Conservation (phyloP, 2,329 filamentous ascomycete species). For the Xylaria arbuscula region DNA sequence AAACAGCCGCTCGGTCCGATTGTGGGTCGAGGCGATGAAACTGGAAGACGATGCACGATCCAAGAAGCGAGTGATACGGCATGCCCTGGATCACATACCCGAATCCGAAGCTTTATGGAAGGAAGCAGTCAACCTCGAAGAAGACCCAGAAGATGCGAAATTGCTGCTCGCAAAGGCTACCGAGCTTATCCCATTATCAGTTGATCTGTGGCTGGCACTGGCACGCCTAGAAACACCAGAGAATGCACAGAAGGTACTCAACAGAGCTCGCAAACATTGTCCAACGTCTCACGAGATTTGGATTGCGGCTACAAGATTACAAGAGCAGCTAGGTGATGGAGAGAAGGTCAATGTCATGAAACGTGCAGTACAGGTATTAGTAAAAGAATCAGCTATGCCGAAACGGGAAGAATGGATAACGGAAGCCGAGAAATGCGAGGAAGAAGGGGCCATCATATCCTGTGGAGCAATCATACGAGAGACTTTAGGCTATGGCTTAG, state of each 20-base stretch:
- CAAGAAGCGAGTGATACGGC: conserved; percentile 91
- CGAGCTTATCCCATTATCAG: conserved; percentile 91
- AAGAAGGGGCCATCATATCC: conserved; percentile 86
- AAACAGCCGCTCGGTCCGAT: conserved; percentile 85
- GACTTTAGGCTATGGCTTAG: conserved; percentile 90
- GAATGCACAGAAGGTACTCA: conserved; percentile 93
- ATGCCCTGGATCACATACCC: conserved; percentile 91
- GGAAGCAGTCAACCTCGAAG: conserved; percentile 93
- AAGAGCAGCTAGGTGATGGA: conserved; percentile 85
- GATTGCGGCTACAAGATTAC: conserved; percentile 91
- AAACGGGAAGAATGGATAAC: conserved; percentile 97
- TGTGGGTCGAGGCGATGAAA: conserved; percentile 97
- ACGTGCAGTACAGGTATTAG: conserved; percentile 87
- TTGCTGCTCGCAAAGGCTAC: conserved; percentile 93
- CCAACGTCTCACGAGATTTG: conserved; percentile 95
- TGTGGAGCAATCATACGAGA: conserved; percentile 91
- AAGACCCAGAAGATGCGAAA: conserved; percentile 86
- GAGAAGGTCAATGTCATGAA: conserved; percentile 93
- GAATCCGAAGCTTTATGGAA: conserved; percentile 99
- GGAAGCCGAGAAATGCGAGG: conserved; percentile 94
- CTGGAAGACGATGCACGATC: conserved; percentile 83
- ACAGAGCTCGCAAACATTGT: conserved; percentile 92
- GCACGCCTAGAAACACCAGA: conserved; percentile 89
- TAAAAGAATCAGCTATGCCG: conserved; percentile 93
- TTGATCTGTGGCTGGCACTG: conserved; percentile 94